phyloP scores from a whole-genome alignment of 768 basidiomycete species.

The Mycena kentingensis region DNA sequence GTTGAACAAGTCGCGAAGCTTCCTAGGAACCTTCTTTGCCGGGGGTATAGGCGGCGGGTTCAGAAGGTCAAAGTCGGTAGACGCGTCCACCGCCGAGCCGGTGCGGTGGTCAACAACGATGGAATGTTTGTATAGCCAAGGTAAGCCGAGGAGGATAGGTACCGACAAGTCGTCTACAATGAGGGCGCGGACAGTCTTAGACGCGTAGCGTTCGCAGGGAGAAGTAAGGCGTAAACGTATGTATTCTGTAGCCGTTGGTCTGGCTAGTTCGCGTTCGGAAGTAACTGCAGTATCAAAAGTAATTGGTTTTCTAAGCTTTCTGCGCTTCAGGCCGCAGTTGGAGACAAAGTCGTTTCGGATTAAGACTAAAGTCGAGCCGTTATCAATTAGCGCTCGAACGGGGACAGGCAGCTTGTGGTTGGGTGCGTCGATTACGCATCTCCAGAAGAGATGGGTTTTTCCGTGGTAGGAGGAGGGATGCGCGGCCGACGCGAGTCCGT shows the following conservation, averaged over 20 bases:
- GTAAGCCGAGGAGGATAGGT: slow-evolving; percentile 4
- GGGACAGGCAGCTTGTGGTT: no score
- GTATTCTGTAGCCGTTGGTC: not conserved
- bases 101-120: slow-evolving; percentile 2
- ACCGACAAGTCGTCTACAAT: not conserved
- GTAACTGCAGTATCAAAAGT: no score
- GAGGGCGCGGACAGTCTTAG: not conserved
- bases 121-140: not conserved
- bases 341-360: no score
- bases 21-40: not conserved
- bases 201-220: not conserved
- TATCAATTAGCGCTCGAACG: no score
- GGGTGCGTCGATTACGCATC: no score
- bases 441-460: no score
- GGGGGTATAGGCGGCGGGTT: not conserved
- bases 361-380: no score
- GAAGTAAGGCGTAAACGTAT: not conserved
- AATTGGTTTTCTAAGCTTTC: no score
- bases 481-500: no score
- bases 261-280: no score
- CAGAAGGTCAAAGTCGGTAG: not conserved
- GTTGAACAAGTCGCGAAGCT: not conserved
- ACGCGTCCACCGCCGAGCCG: not conserved
- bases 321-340: no score
- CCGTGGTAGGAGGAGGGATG: no score